phyloP scores from a whole-genome alignment of 2,329 filamentous ascomycete species.

The Fusarium heterosporum region DNA sequence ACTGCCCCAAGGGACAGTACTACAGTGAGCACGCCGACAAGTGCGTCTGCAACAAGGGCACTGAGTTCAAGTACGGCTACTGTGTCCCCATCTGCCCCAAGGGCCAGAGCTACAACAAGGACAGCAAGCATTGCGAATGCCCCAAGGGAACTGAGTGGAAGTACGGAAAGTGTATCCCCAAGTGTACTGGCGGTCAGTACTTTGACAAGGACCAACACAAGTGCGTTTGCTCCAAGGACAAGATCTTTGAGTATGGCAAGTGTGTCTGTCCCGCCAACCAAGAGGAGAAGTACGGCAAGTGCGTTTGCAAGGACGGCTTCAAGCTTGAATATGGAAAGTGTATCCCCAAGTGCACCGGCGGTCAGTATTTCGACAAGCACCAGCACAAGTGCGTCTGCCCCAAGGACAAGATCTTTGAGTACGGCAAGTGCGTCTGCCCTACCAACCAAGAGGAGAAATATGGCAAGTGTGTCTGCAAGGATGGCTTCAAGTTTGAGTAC shows the following conservation, averaged over 20 bases:
- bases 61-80: conserved; percentile 12
- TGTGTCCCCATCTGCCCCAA: conserved; percentile 21
- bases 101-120: conserved; percentile 10
- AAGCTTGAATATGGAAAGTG: conserved; percentile 16
- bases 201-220: conserved; percentile 5
- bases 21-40: conserved; percentile 3
- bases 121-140: conserved; percentile 12
- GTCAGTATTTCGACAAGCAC: conserved; percentile 14
- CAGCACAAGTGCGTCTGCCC: conserved; percentile 25
- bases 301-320: conserved; percentile 9
- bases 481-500: conserved; percentile 15
- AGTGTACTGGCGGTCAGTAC: conserved; percentile 12
- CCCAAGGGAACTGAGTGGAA: conserved; percentile 19
- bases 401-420: conserved; percentile 27
- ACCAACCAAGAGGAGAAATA: conserved; percentile 1
- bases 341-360: conserved; percentile 8
- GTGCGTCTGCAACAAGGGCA: conserved; percentile 25
- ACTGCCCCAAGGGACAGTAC: conserved; percentile 17
- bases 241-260: conserved; percentile 18
- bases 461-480: conserved; percentile 20
- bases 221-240: conserved; percentile 34
- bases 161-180: conserved; percentile 19
- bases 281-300: conserved; percentile 20
- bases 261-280: conserved; percentile 30
- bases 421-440: conserved; percentile 9